Base-by-base conservation (phyloP, 768 basidiomycete species). In the Tricholoma saponaceum region DNA sequence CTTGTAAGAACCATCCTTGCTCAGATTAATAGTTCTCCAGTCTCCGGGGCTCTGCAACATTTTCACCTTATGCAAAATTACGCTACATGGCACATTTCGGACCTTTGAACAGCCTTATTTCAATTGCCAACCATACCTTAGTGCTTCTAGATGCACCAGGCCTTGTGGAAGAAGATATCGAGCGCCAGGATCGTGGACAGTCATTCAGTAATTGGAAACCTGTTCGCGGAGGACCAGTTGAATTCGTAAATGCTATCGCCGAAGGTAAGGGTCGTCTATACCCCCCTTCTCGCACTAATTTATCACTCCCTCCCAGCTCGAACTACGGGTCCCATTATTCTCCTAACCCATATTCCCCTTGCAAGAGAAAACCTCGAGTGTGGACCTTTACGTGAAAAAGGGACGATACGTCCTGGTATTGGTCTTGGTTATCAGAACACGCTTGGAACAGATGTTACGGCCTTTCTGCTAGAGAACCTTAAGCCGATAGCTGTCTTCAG, bases 331-430 rank as follows among this genome's bases (percentile, higher is more conserved):
- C 87, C 89, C 0, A 70, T 81, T n/a, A 74, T 95, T 20, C 74
- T 96, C 26, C 83, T 97, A 57, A 87, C 83, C 2, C 95, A 98
- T 67, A 92, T 98, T 50, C 95, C 95, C n/a, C 81, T 98, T 8
- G 83, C 83, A 43, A 80, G 95, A 41, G 83, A 86, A 3, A 83
- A 84, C 39, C 79, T 78, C 5, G 78, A 74, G 18, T 98, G 95
- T 68, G 95, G 95, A 10, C 85, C 87, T 0, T 69, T 84, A 20
- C 82, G 94, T 47, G 94, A 97, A 70, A 78, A 75, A 35, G 87
- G 89, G 1, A 79, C 79, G 13, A 89, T 97, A 65, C 80, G 80
- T 12, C 83, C 85, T 56, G 93, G 90, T 0, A 76, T 78, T 10
- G 93, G 93, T 6, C 75, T 82, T 54, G 92, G 92, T 3, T 95